Evolutionary conservation across 306 rosid genomes (phyloP).

Genomic region (Trifolium repens): DNA sequence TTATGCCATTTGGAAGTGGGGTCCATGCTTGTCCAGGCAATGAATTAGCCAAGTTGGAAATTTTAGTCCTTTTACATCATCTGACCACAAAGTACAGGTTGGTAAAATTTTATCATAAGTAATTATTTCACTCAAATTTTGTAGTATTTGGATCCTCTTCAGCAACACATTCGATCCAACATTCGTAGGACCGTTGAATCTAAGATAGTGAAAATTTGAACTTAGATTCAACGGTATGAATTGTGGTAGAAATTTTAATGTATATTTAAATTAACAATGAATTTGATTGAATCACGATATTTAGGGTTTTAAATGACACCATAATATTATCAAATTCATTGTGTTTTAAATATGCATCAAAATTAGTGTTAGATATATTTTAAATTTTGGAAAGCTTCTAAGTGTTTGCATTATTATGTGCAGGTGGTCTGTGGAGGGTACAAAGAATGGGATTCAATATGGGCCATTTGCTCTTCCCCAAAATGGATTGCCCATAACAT

Average conservation of each 20-base stretch:
- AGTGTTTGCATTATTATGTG: slow-evolving; percentile 36
- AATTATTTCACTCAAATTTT: neutral
- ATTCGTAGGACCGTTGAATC: neutral
- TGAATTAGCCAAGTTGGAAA: slow-evolving; percentile 93
- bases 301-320: fast-evolving
- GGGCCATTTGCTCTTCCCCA: slow-evolving; percentile 98
- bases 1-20: slow-evolving; percentile 98
- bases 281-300: neutral
- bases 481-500: slow-evolving; percentile 82
- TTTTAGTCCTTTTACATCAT: slow-evolving; percentile 85
- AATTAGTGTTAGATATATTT: slow-evolving; percentile 35
- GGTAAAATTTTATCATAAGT: slow-evolving; percentile 35
- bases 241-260: fast-evolving
- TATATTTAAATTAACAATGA: neutral
- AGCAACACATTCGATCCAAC: neutral
- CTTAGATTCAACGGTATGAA: neutral
- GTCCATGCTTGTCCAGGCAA: slow-evolving; percentile 94
- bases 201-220: neutral
- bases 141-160: neutral
- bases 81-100: slow-evolving; percentile 93
- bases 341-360: neutral
- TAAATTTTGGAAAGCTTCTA: slow-evolving; percentile 37
- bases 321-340: neutral
- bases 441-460: slow-evolving; percentile 86
- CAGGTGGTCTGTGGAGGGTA: slow-evolving; percentile 78